Conservation (phyloP, 192 early-diverging fungal genomes). For the Entophlyctis helioformis region DNA sequence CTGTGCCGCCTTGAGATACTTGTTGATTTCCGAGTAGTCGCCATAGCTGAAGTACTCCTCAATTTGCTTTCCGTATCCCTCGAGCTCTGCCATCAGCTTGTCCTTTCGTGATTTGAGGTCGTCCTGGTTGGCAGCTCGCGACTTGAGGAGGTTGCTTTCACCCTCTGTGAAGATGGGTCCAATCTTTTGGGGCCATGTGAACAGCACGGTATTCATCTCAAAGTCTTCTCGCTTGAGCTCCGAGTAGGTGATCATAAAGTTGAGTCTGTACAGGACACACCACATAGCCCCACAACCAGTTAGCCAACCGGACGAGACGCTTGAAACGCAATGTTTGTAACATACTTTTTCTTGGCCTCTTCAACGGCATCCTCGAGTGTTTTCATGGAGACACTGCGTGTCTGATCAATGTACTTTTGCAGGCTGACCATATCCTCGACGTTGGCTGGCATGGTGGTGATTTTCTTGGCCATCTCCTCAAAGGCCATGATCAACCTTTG, state of each 20-base stretch:
- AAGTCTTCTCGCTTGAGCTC: conserved; percentile 44
- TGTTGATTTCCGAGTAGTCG: conserved; percentile 44
- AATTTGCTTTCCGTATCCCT: conserved; percentile 45
- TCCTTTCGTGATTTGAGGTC: conserved; percentile 42
- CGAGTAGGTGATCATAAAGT: conserved; percentile 46
- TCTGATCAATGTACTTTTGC: conserved; percentile 41
- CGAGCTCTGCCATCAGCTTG: conserved; percentile 34
- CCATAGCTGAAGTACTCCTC: conserved; percentile 46
- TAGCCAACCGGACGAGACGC: not conserved
- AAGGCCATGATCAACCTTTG: conserved; percentile 15
- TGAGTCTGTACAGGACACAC: conserved; percentile 21
- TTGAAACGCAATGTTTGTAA: not conserved
- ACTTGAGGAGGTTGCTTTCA: conserved; percentile 26
- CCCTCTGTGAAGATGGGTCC: conserved; percentile 34
- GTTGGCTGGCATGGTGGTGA: conserved; percentile 29
- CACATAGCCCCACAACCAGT: not conserved
- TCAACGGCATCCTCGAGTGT: conserved; percentile 41
- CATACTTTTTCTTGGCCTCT: conserved; percentile 41
- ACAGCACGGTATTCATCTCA: conserved; percentile 42
- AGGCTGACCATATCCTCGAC: conserved; percentile 50
- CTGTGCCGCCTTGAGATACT: conserved; percentile 49
- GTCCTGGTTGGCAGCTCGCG: conserved; percentile 38
- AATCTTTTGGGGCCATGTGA: conserved; percentile 45
- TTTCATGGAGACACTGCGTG: conserved; percentile 23
- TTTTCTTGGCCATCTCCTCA: conserved; percentile 31